Base-by-base conservation (phyloP, 2,329 filamentous ascomycete genomes). In the Lasiodiplodia gonubiensis region DNA sequence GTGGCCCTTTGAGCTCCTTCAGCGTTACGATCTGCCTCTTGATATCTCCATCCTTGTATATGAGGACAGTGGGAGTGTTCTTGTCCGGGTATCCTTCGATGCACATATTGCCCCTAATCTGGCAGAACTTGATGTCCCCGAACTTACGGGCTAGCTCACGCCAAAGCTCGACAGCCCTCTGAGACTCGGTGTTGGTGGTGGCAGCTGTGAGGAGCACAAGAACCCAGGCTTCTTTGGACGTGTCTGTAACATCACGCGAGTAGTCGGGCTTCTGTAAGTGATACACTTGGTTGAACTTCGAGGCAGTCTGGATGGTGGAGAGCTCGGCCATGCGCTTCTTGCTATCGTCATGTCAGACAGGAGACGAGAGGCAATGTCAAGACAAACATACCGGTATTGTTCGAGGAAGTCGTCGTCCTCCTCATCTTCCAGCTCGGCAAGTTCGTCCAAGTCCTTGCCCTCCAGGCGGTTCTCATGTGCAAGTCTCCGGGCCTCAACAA, bases 91-190 rank as follows among this genome's bases (percentile, higher is more conserved):
- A 99, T 49, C 93, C 93, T 78, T 98, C 95, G 72, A 99, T 97
- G 68, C 95, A 97, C 81, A 97, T 88, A 75, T 93, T 90, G 7
- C 90, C 95, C 72, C 90, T 88, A 72, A 99, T 98, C 81, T 98
- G 92, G 78, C 94, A 98, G 80, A 99, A 99, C 81, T 99, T 99
- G 78, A 99, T 84, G 71, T 99, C 94, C 23, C 93, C 93, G 75
- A 93, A 99, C 74, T 94, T 93, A 68, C 80, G 82, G 0, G 95
- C 94, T 49, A 95, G 86, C 74, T 93, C 89, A 42, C 90, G 86
- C 94, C 94, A 99, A 23, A 97, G 84, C 75, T 97, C 91, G 0
- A 90, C 89, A 72, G 98, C 81, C 3, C 97, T 84, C 68, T 91
- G 87, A 3, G 93, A 97, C 80, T 98, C 94, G 39, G 90, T 86